Base-by-base conservation (phyloP, 495 filamentous ascomycete species). In the Talaromyces nanjingensis region DNA sequence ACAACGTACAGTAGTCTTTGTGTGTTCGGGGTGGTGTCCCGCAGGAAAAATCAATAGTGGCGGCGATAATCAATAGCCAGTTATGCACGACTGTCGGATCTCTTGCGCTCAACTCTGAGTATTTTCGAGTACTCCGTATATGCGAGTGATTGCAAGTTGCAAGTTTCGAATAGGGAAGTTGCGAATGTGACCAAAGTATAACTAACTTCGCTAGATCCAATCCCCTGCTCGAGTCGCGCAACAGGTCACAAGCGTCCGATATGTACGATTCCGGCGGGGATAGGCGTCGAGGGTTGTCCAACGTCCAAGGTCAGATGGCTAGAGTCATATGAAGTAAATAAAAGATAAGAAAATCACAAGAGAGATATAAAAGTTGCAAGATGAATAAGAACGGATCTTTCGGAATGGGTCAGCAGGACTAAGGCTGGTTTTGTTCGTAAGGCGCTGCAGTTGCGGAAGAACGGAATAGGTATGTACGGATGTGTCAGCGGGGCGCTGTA, bases 21-120 rank as follows among this genome's bases (percentile, higher is more conserved):
- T 31, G 25, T 31, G 12, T 7, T 33, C 27, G 24, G 34, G 57
- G 42, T 45, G 20, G 18, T 61, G 59, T 27, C 39, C 60, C 24
- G 14, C 25, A 18, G n/a, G n/a, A 47, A 39, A 31, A 62, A 62
- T 25, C 37, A 49, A 53, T 47, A 62, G 45, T 62, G 59, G 59
- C 37, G 45, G 45, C 39, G n/a, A 45, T 45, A 45, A 12, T 33
- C 29, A 63, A 63, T 63, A 55, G 60, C 27, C 24, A 45, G 20
- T 24, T n/a, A 47, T 27, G 42, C 59, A 39, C 39, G 16, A 45
- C 39, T 12, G 33, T 37, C 33, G 33, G 33, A 37, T 37, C 11
- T 37, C 6, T 37, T 37, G 33, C 33, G 33, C 33, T 37, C 33
- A 37, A 27, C 3, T 27, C 0, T 4, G 27, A 3, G n/a, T n/a